phyloP scores from a whole-genome alignment of 768 basidiomycete species.

The Asterophora lycoperdoides region DNA sequence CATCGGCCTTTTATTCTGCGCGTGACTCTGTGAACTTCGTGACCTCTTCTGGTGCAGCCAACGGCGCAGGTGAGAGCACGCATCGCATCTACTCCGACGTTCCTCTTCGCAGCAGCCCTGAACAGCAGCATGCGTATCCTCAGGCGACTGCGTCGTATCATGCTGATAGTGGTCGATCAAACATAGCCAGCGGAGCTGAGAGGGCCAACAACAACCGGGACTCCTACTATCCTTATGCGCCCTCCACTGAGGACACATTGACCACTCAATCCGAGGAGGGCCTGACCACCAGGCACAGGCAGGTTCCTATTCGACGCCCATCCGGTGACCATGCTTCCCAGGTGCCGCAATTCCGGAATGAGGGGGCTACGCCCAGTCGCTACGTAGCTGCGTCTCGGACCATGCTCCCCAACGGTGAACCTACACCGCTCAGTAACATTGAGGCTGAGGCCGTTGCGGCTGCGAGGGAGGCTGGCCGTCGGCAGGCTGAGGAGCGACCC shows the following conservation, averaged over 20 bases:
- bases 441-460: constrained; percentile 2
- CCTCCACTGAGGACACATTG: constrained; percentile 3
- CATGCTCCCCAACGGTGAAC: constrained; percentile 7
- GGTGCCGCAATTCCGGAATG: constrained; percentile 13
- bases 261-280: constrained; percentile 9
- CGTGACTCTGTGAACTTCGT: constrained; percentile 7
- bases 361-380: constrained; percentile 10
- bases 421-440: not conserved
- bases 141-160: not conserved
- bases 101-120: constrained; percentile 18
- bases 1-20: constrained; percentile 21
- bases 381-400: constrained; percentile 20
- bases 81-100: constrained; percentile 14
- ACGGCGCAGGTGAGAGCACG: not conserved
- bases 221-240: not conserved
- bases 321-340: constrained; percentile 8
- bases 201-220: not conserved
- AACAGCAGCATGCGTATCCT: constrained; percentile 14
- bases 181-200: not conserved
- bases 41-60: not conserved
- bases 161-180: constrained; percentile 1
- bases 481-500: constrained; percentile 6
- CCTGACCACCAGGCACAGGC: not conserved
- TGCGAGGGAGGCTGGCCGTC: constrained; percentile 1
- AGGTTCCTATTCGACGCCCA: constrained; percentile 2